Percentiles rank a stretch among this genome's conserved stretches.
Conservation (phyloP, 805 yeast genomes). For the Barnettozyma botsteinii region DNA sequence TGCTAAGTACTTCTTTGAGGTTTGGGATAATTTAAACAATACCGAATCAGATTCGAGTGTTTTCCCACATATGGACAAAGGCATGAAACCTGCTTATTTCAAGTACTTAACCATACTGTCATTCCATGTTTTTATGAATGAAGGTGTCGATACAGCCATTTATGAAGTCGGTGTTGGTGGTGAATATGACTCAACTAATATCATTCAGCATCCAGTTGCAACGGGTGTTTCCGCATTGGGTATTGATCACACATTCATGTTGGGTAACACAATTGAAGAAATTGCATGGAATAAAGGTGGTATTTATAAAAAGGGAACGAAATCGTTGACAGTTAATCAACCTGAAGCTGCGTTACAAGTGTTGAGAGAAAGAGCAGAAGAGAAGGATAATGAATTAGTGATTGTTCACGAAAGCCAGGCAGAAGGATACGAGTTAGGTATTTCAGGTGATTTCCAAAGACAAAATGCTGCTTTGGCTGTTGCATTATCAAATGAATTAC, state of each 20-base stretch:
- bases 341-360: slow-evolving; percentile 53
- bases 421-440: slow-evolving; percentile 45
- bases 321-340: slow-evolving; percentile 61
- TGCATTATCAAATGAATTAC: slow-evolving; percentile 57
- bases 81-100: slow-evolving; percentile 87
- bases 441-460: slow-evolving; percentile 79
- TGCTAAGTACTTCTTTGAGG: slow-evolving; percentile 86
- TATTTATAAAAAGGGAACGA: slow-evolving; percentile 64
- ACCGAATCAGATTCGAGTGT: slow-evolving; percentile 47
- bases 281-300: slow-evolving; percentile 98
- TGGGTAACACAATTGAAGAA: slow-evolving; percentile 81
- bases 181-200: slow-evolving; percentile 92
- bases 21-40: slow-evolving; percentile 74
- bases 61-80: slow-evolving; percentile 72
- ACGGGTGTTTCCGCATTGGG: slow-evolving; percentile 87
- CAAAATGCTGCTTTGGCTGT: slow-evolving; percentile 87
- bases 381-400: slow-evolving; percentile 46
- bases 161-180: slow-evolving; percentile 99
- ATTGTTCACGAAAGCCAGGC: slow-evolving; percentile 41
- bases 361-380: slow-evolving; percentile 61
- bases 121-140: slow-evolving; percentile 83
- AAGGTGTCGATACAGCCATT: slow-evolving; percentile 88
- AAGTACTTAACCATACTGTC: slow-evolving; percentile 84
- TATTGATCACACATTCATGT: slow-evolving; percentile 74
- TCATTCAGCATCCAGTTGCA: slow-evolving; percentile 70